Base-by-base conservation (phyloP, 805 yeast species). In the Danielia oregonensis region DNA sequence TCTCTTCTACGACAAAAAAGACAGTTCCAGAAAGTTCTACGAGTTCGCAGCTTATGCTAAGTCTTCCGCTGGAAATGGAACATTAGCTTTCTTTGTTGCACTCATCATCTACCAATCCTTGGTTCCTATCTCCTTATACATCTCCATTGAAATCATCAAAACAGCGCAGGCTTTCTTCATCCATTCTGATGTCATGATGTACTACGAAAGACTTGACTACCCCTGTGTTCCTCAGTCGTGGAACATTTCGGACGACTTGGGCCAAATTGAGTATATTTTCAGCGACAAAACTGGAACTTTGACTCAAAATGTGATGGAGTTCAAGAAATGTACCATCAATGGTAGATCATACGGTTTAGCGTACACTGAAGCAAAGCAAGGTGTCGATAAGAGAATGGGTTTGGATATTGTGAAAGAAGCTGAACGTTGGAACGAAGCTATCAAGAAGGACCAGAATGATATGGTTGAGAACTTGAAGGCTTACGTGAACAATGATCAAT, bases 161-260 rank as follows among this genome's bases (percentile, higher is more conserved):
- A 81, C 93, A 0, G 81, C 84, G 0, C 94, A 85, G 52, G 91
- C 91, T 0, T 82, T 70, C 43, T 85, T 85, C 65, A 85, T 85
- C 36, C 82, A 78, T 49, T 79, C 86, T 3, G 94, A 85, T 59
- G 76, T 78, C 26, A 61, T 72, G 33, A 77, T 85, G 78, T 85
- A 84, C 54, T 79, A 82, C 49, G 76, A 72, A 26, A 68, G 58
- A 35, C 59, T 85, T 40, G 91, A 85, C 55, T 84, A 78, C 49
- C 91, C 93, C 3, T 85, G 94, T 56, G 78, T 83, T 8, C 93
- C 94, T 11, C 83, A 84, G 52, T 72, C 89, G 0, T 85, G 94
- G 94, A 81, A 77, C 52, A 84, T 85, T 28, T 81, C 89, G 3
- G 94, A 85, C 65, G 94, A 85, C 59, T 64, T 85, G 48, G 94